Evolutionary conservation across 768 basidiomycete genomes (phyloP).

Genomic region (Mycena polygramma): DNA sequence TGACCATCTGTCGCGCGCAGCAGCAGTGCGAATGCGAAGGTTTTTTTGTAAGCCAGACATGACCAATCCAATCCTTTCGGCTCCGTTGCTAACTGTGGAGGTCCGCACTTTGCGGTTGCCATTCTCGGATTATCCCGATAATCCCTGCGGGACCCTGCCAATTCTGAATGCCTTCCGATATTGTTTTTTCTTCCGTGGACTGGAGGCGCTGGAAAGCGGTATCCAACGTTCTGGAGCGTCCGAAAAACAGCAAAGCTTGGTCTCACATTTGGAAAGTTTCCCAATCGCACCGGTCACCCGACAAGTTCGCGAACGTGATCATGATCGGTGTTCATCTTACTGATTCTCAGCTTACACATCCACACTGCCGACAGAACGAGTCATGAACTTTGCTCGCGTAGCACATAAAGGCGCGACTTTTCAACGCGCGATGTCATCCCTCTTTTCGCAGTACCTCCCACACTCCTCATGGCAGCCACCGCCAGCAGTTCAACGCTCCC

Average conservation of each 20-base stretch:
- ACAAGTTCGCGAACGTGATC: too few relatives aligned
- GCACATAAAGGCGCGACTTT: conserved; percentile 21
- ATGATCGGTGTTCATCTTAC: too few relatives aligned
- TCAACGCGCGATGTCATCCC: background rate
- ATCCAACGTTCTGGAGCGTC: too few relatives aligned
- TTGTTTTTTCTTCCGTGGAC: too few relatives aligned
- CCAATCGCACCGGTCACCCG: too few relatives aligned
- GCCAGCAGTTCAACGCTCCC: conserved; percentile 52
- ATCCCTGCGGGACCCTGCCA: too few relatives aligned
- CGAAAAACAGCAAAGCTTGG: too few relatives aligned
- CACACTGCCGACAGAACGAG: conserved; percentile 9
- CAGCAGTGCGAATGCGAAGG: too few relatives aligned
- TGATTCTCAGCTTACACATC: conserved; percentile 14
- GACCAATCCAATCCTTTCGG: background rate
- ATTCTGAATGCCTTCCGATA: too few relatives aligned
- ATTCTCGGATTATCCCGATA: background rate
- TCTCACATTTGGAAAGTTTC: too few relatives aligned
- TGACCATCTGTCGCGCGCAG: too few relatives aligned
- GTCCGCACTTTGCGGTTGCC: conserved; percentile 21
- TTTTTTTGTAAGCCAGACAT: background rate
- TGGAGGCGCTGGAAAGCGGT: too few relatives aligned
- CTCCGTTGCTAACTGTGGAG: background rate
- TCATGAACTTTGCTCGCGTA: conserved; percentile 20
- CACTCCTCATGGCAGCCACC: background rate
- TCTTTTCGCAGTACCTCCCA: background rate